These are phyloP conservation scores for Jamesozyma spencerorum DNA, from an alignment of 805 yeast genomes.

Conservation along the genomic window DNA sequence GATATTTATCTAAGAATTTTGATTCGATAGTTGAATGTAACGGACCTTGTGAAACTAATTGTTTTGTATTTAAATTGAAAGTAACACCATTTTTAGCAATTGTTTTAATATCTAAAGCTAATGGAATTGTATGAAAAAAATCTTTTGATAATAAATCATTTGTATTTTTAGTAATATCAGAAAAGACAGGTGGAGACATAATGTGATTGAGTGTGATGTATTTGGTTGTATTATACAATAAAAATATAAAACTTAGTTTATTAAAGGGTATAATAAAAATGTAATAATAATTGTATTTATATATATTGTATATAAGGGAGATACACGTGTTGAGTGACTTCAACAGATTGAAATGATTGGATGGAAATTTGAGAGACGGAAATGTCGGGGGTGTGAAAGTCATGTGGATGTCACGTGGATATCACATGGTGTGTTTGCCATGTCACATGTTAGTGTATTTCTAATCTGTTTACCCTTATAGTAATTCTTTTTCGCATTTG, in stretches of 20 bases:
- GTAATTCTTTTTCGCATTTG: no score
- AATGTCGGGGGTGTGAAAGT: no score
- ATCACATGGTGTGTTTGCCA: no score
- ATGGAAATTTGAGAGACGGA: no score
- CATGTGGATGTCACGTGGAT: no score
- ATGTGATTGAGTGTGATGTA: conserved; percentile 6
- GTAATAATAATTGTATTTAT: no score
- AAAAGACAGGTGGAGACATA: conserved; percentile 82
- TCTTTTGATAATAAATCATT: conserved; percentile 84
- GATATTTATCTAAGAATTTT: conserved; percentile 82
- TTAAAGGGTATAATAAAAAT: no score
- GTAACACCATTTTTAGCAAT: conserved; percentile 94
- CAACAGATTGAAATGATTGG: no score
- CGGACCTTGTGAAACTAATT: conserved; percentile 63
- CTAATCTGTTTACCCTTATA: no score
- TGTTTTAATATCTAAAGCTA: conserved; percentile 82
- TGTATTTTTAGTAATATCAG: conserved; percentile 87
- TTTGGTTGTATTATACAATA: no score
- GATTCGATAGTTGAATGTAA: conserved; percentile 86
- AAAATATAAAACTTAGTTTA: no score
- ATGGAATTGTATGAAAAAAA: conserved; percentile 86
- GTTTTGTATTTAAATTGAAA: conserved; percentile 88
- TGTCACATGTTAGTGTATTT: not conserved
- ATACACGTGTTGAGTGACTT: not conserved
- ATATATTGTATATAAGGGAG: no score